Conservation (phyloP, 1,139 yeast genomes). For the Lodderomyces pseudojiufengensis region DNA sequence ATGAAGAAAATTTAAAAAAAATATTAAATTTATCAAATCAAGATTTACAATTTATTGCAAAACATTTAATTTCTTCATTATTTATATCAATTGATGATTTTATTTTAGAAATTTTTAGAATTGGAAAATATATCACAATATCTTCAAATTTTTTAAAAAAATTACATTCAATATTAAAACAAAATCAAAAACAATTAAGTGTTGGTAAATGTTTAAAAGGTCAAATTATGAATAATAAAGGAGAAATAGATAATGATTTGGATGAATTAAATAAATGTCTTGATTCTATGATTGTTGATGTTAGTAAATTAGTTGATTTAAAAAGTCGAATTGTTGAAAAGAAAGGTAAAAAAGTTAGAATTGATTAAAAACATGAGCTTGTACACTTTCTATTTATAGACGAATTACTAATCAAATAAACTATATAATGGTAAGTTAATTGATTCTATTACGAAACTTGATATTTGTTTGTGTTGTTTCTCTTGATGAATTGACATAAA, state of each 20-base stretch:
- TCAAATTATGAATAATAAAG: constrained; percentile 6
- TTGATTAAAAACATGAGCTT: not conserved
- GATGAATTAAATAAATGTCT: constrained; percentile 5
- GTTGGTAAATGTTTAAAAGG: constrained; percentile 4
- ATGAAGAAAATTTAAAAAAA: constrained; percentile 1
- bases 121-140: constrained; percentile 2
- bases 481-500: not conserved
- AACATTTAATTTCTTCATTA: constrained; percentile 4
- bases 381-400: not conserved
- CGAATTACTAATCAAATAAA: too few relatives aligned
- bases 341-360: not conserved
- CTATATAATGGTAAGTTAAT: too few relatives aligned
- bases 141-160: not conserved
- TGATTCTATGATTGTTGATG: constrained; percentile 1
- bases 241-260: constrained; percentile 9
- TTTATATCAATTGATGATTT: constrained; percentile 4
- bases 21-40: constrained; percentile 1
- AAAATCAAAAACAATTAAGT: not conserved
- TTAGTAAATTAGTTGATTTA: not conserved
- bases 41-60: constrained; percentile 5
- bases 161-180: constrained; percentile 2
- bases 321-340: not conserved
- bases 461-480: too few relatives aligned
- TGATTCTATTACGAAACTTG: too few relatives aligned
- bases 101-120: constrained; percentile 1